Percentiles rank a stretch among this genome's conserved stretches.
These are phyloP conservation scores for Sporothrix globosa DNA, from an alignment of 2,329 filamentous ascomycete genomes.

Conservation along the genomic window DNA sequence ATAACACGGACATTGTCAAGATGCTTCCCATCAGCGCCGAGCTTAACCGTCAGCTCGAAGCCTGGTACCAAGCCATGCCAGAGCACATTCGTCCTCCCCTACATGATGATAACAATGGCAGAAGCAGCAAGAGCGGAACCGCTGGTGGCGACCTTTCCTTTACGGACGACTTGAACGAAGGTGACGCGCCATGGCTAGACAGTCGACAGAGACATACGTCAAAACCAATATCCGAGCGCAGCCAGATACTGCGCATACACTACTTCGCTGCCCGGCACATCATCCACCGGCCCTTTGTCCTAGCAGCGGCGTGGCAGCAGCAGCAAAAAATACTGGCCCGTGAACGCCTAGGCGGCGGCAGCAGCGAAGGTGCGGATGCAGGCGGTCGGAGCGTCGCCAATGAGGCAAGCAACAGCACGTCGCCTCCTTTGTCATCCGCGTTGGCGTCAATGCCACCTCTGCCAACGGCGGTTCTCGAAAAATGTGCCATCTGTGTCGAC, in stretches of 20 bases:
- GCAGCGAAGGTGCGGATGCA: neutral
- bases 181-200: neutral
- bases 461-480: slow-evolving; percentile 41
- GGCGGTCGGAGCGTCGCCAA: neutral
- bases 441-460: neutral
- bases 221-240: slow-evolving; percentile 54
- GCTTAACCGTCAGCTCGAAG: slow-evolving; percentile 47
- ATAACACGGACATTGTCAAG: slow-evolving; percentile 39
- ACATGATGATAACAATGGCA: slow-evolving; percentile 54
- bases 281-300: slow-evolving; percentile 65
- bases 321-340: slow-evolving; percentile 14
- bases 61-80: slow-evolving; percentile 47
- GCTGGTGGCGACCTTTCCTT: slow-evolving; percentile 44
- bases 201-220: neutral
- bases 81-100: slow-evolving; percentile 53
- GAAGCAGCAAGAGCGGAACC: slow-evolving; percentile 39
- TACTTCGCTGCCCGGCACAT: slow-evolving; percentile 73
- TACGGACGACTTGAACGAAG: neutral
- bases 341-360: neutral
- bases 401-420: neutral
- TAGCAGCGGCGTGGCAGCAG: slow-evolving; percentile 38
- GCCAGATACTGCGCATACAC: slow-evolving; percentile 69
- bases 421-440: neutral
- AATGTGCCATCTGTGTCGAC: slow-evolving; percentile 44
- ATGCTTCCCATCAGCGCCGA: slow-evolving; percentile 44